Evolutionary conservation across 1,284 basidiomycete species (phyloP).

Genomic region (Dichomitus squalens): DNA sequence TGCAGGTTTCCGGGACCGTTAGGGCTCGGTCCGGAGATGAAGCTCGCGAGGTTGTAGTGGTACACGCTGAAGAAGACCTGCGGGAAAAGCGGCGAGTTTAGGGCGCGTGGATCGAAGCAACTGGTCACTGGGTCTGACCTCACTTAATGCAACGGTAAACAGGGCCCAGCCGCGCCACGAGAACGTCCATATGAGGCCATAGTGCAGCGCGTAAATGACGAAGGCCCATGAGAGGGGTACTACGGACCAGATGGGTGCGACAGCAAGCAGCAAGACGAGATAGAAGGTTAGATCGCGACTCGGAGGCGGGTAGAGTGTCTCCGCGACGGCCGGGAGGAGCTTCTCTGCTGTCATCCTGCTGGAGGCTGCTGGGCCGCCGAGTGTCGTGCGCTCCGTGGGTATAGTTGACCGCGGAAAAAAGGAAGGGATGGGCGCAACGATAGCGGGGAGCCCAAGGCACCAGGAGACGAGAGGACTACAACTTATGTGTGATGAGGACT

Average conservation of each 20-base stretch:
- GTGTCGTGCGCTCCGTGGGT: slow-evolving; percentile 14
- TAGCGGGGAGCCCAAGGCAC: not conserved
- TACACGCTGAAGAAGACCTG: slow-evolving; percentile 82
- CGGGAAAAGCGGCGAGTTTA: not conserved
- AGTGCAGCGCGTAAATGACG: slow-evolving; percentile 55
- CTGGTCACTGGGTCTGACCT: slow-evolving; percentile 45
- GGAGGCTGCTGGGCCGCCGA: slow-evolving; percentile 3
- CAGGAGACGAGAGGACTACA: not conserved
- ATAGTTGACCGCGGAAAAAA: slow-evolving; percentile 4
- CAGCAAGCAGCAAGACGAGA: slow-evolving; percentile 54
- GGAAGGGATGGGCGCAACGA: slow-evolving; percentile 14
- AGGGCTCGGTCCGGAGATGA: slow-evolving; percentile 55
- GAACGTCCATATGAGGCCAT: slow-evolving; percentile 47
- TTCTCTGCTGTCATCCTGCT: slow-evolving; percentile 23
- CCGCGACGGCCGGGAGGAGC: slow-evolving; percentile 31
- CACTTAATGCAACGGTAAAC: slow-evolving; percentile 56
- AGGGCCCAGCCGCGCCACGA: slow-evolving; percentile 38
- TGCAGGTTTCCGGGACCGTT: slow-evolving; percentile 47
- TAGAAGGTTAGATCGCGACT: slow-evolving; percentile 56
- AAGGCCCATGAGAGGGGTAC: slow-evolving; percentile 74
- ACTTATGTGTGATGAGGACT: not conserved
- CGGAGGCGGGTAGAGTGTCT: slow-evolving; percentile 32
- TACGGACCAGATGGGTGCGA: slow-evolving; percentile 72
- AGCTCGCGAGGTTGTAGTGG: slow-evolving; percentile 57
- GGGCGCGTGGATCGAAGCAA: not conserved